Base-by-base conservation (phyloP, 192 early-diverging fungal genomes). In the Chytriomyces sp. region DNA sequence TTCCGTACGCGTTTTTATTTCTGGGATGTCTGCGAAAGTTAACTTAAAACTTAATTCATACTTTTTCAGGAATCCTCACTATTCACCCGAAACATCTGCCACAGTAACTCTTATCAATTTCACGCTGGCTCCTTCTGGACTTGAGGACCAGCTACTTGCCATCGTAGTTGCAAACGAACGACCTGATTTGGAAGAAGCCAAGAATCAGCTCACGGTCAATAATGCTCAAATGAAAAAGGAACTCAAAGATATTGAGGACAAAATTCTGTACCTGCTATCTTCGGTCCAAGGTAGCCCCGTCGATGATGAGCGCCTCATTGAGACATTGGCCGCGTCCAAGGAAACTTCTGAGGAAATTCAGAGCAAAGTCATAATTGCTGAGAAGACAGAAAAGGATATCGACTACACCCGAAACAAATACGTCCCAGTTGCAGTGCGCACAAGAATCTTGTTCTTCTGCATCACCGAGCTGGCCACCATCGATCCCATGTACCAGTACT, bases 401-500 rank as follows among this genome's bases (percentile, higher is more conserved):
- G 88, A 89, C 74, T 75, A 77, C n/a, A 89, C 86, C 5, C 69
- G 88, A 68, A 89, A 89, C 79, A 89, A 89, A 66, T 89, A 89
- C 68, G 77, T 80, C 5, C 88, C 88, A 9, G 88, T 89, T 7
- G 88, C 88, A 5, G 80, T 89, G 9, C 64, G 86, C 24, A 89
- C 88, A 0, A 23, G 87, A 26, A 89, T 89, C 61, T 64, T 89
- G 57, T 89, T 89, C 74, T 89, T 89, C 82, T 89, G 88, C 75
- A 89, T 89, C 49, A 89, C 88, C 0, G 88, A 89, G 72, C 77
- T 89, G 10, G 85, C 88, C 0, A 84, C 78, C 8, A 85, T 86
- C 8, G 88, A 89, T 70, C 88, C 88, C 9, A 89, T 89, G 88
- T 89, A 89, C 72, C 88, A 89, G 63, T 89, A 89, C 75, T 89